Evolutionary conservation across 1,284 basidiomycete genomes (phyloP).

Genomic region (Inonotus obliquus): DNA sequence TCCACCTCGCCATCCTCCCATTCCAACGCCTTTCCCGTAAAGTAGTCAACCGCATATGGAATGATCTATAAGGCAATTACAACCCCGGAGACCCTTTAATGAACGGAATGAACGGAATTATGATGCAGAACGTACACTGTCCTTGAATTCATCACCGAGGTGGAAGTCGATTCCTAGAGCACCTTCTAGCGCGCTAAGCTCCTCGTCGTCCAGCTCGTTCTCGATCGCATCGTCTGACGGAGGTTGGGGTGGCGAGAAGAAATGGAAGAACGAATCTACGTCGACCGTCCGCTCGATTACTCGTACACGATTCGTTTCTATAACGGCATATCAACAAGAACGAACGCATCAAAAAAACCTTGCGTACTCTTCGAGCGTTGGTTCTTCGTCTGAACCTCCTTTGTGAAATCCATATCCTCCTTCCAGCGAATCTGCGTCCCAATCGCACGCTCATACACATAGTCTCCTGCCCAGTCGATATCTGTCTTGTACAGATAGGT

Average conservation of each 20-base stretch:
- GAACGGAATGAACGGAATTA: neutral
- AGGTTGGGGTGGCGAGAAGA: slow-evolving; percentile 85
- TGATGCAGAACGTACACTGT: slow-evolving; percentile 43
- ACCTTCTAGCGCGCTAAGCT: slow-evolving; percentile 86
- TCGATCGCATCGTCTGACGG: slow-evolving; percentile 68
- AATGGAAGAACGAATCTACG: slow-evolving; percentile 95
- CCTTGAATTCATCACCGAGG: slow-evolving; percentile 97
- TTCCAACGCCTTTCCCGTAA: slow-evolving; percentile 93
- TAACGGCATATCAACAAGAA: neutral
- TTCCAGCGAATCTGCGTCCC: slow-evolving; percentile 95
- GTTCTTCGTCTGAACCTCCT: slow-evolving; percentile 98
- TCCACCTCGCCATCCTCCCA: slow-evolving; percentile 80
- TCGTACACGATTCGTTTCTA: slow-evolving; percentile 91
- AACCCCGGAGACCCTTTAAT: neutral
- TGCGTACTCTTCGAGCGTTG: slow-evolving; percentile 93
- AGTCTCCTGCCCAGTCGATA: slow-evolving; percentile 92
- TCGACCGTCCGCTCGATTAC: slow-evolving; percentile 86
- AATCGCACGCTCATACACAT: slow-evolving; percentile 90
- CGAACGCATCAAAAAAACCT: neutral
- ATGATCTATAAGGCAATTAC: slow-evolving; percentile 60
- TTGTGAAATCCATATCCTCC: slow-evolving; percentile 96
- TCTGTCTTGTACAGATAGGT: slow-evolving; percentile 95
- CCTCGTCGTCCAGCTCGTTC: slow-evolving; percentile 79
- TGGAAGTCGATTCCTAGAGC: slow-evolving; percentile 97
- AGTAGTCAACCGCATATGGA: slow-evolving; percentile 92